Base-by-base conservation (phyloP, 108 stramenopile genomes). In the Skeletonema marinoi region DNA sequence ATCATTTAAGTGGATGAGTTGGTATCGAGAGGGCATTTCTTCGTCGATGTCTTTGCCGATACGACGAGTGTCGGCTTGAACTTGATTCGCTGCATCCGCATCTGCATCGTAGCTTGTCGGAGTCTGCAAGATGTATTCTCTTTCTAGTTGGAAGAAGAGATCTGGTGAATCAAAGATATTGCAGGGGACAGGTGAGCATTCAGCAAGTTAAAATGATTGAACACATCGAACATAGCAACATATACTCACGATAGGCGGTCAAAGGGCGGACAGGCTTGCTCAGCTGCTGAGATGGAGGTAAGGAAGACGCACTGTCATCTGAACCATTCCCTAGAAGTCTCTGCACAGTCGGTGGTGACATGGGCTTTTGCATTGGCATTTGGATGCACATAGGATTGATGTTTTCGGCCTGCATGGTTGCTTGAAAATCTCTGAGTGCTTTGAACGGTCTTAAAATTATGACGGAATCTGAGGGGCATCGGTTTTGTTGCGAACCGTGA, bases 21-120 rank as follows among this genome's bases (percentile, higher is more conserved):
- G 77, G 33, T 77, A 77, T n/a, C 77, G 63, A 46, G 62, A 62
- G 11, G 77, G 77, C 46, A 77, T 69, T 13, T 77, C 63, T 19
- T 33, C 21, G 38, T 71, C 70, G 17, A 71, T 59, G 5, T 71
- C 59, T 60, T 35, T 17, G 41, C 70, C 70, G 33, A 71, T 8
- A 8, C 58, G 70, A 25, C 63, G 77, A 4, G n/a, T 19, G 7
- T 51, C 50, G 17, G 6, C 3, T 19, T 51, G 4, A n/a, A 6
- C 19, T n/a, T 19, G 17, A 19, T 51, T 19, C 6, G 4, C 17
- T 6, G n/a, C 25, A 25, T 25, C 25, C 25, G 25, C 25, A 25
- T 25, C 25, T 25, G 25, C 50, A 19, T 51, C 50, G 6, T 19
- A 2, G 19, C 17, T 12, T 19, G 50, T 5, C 17, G 19, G n/a